Conservation (phyloP, 2,329 filamentous ascomycete genomes). For the Hypoxylon sp. region DNA sequence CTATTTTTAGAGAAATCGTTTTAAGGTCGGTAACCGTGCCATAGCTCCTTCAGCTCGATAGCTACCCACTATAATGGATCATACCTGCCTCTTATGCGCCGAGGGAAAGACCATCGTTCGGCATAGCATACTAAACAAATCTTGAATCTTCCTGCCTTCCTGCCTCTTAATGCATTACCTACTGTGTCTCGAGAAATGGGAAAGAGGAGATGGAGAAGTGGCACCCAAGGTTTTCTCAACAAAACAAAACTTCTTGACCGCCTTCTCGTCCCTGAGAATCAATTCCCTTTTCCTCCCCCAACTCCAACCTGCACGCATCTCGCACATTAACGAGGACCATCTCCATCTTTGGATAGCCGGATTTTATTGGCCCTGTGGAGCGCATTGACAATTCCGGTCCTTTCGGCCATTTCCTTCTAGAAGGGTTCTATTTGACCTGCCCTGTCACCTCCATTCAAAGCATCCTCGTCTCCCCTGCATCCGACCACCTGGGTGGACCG, state of each 20-base stretch:
- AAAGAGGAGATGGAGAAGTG: slow-evolving; percentile 11
- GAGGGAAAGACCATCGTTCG: slow-evolving; percentile 5
- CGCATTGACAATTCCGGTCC: slow-evolving; percentile 36
- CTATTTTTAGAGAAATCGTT: slow-evolving; percentile 37
- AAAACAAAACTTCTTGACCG: neutral
- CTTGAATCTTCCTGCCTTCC: slow-evolving; percentile 10
- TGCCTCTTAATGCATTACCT: neutral
- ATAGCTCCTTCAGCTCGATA: slow-evolving; percentile 27
- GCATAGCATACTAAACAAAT: neutral
- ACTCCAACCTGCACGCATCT: neutral
- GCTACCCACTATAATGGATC: slow-evolving; percentile 22
- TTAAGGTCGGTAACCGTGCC: slow-evolving; percentile 12
- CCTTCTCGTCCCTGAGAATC: slow-evolving; percentile 12
- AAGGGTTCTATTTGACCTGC: slow-evolving; percentile 41
- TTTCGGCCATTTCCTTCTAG: slow-evolving; percentile 44
- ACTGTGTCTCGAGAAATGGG: slow-evolving; percentile 3
- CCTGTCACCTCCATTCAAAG: slow-evolving; percentile 24
- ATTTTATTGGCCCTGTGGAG: slow-evolving; percentile 30
- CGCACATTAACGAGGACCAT: slow-evolving; percentile 18
- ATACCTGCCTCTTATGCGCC: slow-evolving; percentile 19
- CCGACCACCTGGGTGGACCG: slow-evolving; percentile 46
- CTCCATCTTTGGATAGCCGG: slow-evolving; percentile 3
- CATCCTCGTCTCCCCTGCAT: slow-evolving; percentile 39
- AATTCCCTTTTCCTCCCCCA: neutral
- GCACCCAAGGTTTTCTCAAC: slow-evolving; percentile 1